Evolutionary conservation across 129 eudicot genomes (phyloP), one percentile per base, ranked within the genome.

Genomic region (Gnaphalium uliginosum): DNA sequence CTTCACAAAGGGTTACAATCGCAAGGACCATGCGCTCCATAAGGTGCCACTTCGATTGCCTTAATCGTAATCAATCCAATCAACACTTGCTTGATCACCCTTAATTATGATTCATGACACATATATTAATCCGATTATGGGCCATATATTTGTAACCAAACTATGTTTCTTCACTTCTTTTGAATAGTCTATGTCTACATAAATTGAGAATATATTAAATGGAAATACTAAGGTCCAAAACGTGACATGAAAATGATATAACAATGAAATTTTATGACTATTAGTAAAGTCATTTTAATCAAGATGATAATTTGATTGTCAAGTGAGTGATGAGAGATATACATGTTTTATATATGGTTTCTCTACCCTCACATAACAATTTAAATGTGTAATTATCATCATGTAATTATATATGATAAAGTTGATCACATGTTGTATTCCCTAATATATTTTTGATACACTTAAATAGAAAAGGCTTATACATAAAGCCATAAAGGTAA

Each of bases 41-140:
- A 14, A 50, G 62, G 53, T 70, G 75, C 29, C 63, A 70, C 75
- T 27, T 70, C 8, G 27, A 70, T 51, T 70, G 41, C 23, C 27
- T 35, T 19, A 66, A 19, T 66, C 46, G 46, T 19, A 19, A 15
- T 11, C 75, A 71, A 53, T 18, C 26, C 58, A 8, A 50, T 70
- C 46, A 70, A 2, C 4, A 17, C 32, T 37, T 37, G 46, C 32
- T 37, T 37, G 46, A 30, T 18, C 69, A 51, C 58, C 58, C 58
- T 51, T 19, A 51, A 51, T 51, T 8, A 51, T 5, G 59, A 53
- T 53, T 3, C 37, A 61, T 23, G 15, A n/a, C n/a, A n/a, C n/a
- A n/a, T n/a, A n/a, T n/a, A n/a, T n/a, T 9, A 37, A 8, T 37
- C 46, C 13, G 13, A 37, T 37, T 37, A 37, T 37, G 46, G 46